A percentile compares a stretch with the other conserved stretches of the same genome.
Conservation (phyloP, 306 rosid species). For the Morella rubra region DNA sequence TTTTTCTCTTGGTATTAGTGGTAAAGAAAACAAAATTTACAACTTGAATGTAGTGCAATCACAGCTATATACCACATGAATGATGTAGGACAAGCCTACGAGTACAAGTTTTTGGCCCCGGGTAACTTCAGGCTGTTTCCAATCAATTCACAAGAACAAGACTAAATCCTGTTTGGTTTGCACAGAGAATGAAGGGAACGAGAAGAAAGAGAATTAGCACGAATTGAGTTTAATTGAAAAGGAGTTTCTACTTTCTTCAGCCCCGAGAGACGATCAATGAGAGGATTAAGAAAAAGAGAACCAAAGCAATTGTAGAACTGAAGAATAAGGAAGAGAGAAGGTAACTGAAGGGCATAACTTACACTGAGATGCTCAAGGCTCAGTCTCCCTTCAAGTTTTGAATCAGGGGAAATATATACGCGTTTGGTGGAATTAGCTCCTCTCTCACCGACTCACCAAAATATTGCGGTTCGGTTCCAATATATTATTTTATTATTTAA, state of each 20-base stretch:
- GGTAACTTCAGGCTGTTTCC: neutral
- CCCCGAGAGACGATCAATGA: neutral
- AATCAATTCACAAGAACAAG: neutral
- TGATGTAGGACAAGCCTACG: neutral
- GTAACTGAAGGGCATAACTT: neutral
- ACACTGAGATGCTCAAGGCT: neutral
- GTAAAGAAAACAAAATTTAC: conserved; percentile 6
- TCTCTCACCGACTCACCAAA: neutral
- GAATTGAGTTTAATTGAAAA: neutral
- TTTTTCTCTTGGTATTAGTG: neutral
- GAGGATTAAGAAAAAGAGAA: neutral
- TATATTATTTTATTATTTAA: no score
- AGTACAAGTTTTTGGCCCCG: neutral
- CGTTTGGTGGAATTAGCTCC: neutral
- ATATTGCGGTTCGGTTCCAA: no score
- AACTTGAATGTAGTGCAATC: neutral
- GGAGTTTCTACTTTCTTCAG: neutral
- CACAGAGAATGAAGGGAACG: neutral
- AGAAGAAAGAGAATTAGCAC: neutral
- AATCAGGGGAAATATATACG: neutral
- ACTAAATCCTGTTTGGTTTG: neutral
- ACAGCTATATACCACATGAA: neutral
- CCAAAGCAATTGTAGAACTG: neutral
- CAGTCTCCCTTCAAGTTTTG: neutral
- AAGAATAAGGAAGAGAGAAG: neutral